Percentiles rank a stretch among this genome's conserved stretches.
Evolutionary conservation across 768 basidiomycete species (phyloP).

Genomic region (Hortiboletus flavorubellus): DNA sequence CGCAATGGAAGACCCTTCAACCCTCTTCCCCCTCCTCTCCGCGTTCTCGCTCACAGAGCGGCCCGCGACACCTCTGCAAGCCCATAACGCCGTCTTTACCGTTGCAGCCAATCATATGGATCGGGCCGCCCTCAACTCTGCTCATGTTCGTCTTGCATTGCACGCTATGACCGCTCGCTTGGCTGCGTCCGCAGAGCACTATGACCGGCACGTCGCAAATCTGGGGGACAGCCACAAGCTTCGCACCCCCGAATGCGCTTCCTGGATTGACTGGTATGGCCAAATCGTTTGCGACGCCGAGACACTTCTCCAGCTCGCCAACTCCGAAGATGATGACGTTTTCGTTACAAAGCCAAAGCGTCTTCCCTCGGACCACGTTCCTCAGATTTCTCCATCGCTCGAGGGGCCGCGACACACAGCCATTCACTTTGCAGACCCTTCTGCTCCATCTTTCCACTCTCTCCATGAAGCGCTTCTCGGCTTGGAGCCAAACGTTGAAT

Average conservation of each 20-base stretch:
- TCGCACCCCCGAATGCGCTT: conserved; percentile 42
- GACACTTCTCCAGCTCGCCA: conserved; percentile 50
- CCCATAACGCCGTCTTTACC: conserved; percentile 40
- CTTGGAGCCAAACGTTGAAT: conserved; percentile 53
- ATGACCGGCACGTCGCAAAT: conserved; percentile 38
- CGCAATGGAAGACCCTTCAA: conserved; percentile 62
- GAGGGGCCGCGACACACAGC: conserved; percentile 57
- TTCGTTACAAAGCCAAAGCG: conserved; percentile 32
- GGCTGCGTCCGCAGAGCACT: conserved; percentile 80
- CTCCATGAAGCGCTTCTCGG: conserved; percentile 66
- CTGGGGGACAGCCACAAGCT: conserved; percentile 27
- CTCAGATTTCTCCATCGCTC: conserved; percentile 46
- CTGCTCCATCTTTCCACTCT: conserved; percentile 63
- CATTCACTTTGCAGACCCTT: conserved; percentile 72
- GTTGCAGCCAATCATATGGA: conserved; percentile 44
- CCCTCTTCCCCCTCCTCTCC: conserved; percentile 72
- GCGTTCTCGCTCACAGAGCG: conserved; percentile 53
- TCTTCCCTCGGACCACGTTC: conserved; percentile 77
- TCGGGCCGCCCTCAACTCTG: conserved; percentile 46
- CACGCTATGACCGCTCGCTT: conserved; percentile 79
- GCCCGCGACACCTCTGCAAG: conserved; percentile 41
- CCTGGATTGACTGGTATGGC: conserved; percentile 88
- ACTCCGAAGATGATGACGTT: conserved; percentile 41
- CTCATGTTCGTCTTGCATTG: conserved; percentile 72
- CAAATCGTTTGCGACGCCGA: conserved; percentile 65